Percentiles rank a stretch among this genome's conserved stretches.
Conservation (phyloP, 768 basidiomycete genomes). For the Mycena metata region DNA sequence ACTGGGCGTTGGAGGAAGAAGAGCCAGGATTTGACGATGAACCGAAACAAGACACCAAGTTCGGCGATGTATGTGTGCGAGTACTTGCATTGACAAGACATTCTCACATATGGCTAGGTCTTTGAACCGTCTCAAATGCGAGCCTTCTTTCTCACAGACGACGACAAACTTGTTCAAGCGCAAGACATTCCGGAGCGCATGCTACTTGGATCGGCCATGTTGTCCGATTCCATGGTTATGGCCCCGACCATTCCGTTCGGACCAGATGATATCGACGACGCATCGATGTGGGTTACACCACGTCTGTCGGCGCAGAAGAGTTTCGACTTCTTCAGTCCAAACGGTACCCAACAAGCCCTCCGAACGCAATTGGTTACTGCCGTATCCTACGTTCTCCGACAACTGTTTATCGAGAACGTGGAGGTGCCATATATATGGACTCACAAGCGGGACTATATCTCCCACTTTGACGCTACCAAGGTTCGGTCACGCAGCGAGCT, state of each 20-base stretch:
- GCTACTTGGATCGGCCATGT: constrained; percentile 81
- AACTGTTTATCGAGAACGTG: constrained; percentile 87
- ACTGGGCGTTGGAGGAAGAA: constrained; percentile 92
- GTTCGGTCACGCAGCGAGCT: constrained; percentile 76
- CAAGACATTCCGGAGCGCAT: constrained; percentile 96
- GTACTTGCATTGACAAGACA: constrained; percentile 20
- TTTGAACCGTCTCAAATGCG: constrained; percentile 98
- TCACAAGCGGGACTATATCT: constrained; percentile 93
- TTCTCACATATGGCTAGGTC: constrained; percentile 66
- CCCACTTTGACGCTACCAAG: constrained; percentile 80
- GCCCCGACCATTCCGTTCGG: constrained; percentile 67
- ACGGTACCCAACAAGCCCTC: constrained; percentile 71
- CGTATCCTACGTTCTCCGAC: constrained; percentile 82
- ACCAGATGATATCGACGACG: constrained; percentile 80
- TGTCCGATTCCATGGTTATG: constrained; percentile 50
- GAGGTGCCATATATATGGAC: constrained; percentile 97
- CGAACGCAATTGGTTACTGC: constrained; percentile 80
- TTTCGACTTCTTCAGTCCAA: constrained; percentile 77
- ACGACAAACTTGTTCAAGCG: constrained; percentile 91
- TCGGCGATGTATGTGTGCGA: constrained; percentile 76
- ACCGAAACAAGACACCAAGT: constrained; percentile 82
- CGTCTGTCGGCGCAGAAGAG: constrained; percentile 81
- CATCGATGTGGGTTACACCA: constrained; percentile 90
- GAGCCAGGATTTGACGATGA: constrained; percentile 69
- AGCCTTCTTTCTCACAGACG: constrained; percentile 89